These are phyloP conservation scores for Aegilops speltoides DNA, from an alignment of 176 grass and related monocot genomes.

Conservation along the genomic window DNA sequence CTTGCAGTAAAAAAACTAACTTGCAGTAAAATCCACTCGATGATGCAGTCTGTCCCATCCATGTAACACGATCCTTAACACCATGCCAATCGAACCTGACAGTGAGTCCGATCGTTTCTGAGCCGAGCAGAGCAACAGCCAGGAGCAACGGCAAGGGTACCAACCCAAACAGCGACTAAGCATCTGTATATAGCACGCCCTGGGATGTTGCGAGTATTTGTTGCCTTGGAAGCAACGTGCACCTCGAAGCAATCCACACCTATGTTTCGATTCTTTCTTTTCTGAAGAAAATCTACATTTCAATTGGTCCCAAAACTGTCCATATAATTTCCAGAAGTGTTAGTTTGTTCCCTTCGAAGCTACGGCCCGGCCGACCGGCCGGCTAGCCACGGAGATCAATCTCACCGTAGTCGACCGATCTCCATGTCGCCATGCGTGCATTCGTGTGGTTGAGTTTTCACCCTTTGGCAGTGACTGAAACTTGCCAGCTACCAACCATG, in stretches of 20 bases:
- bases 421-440: not conserved
- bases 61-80: slow-evolving; percentile 3
- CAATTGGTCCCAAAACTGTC: not conserved
- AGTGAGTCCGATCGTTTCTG: not conserved
- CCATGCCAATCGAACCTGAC: not conserved
- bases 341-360: slow-evolving; percentile 38
- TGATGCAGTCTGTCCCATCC: not conserved
- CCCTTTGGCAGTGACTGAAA: slow-evolving; percentile 18
- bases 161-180: slow-evolving; percentile 24
- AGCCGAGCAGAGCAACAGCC: not conserved
- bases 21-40: slow-evolving; percentile 20
- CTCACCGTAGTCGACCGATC: not conserved
- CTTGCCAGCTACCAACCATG: slow-evolving; percentile 14
- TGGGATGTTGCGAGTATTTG: not conserved
- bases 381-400: slow-evolving; percentile 9
- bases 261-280: too few relatives aligned
- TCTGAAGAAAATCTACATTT: not conserved
- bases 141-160: not conserved
- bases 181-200: not conserved
- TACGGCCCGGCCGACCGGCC: slow-evolving; percentile 26
- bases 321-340: not conserved
- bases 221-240: slow-evolving; percentile 46
- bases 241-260: not conserved
- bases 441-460: slow-evolving; percentile 3
- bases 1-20: not conserved